Evolutionary conservation across 2,329 filamentous ascomycete genomes (phyloP), one percentile per base, ranked within the genome.

Genomic region (Knufia fluminis): DNA sequence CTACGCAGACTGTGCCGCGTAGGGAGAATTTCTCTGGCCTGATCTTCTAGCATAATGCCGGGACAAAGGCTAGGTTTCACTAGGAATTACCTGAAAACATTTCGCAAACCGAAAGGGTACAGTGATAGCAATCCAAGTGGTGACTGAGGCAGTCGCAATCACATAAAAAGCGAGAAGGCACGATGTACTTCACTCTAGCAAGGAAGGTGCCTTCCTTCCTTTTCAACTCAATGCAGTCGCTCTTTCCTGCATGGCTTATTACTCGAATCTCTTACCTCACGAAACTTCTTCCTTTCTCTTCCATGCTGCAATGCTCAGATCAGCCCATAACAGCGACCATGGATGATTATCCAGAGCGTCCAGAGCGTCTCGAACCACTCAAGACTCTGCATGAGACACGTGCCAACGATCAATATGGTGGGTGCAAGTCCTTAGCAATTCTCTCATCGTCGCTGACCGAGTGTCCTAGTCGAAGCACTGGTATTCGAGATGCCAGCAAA

Each of bases 401-500:
- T 12, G 63, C 69, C 0, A 57, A 53, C 3, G 66, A 71, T 52
- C 66, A 67, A 22, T 70, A 66, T 49, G 67, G 70, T 72, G 57
- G 42, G 64, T 51, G 3, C n/a, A n/a, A n/a, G n/a, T n/a, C n/a
- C n/a, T n/a, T n/a, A n/a, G n/a, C n/a, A n/a, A n/a, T n/a, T n/a
- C n/a, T n/a, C 16, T 31, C 3, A 19, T 20, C 17, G 9, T 12
- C 24, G 14, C 47, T 41, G 3, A 22, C n/a, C 2, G 4, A 36
- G 22, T 2, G 20, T 4, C 36, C 6, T 51, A 72, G 70, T 57
- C 24, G 64, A 70, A 45, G 70, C 69, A 12, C 69, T 68, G 48
- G 66, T 68, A 42, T 65, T 66, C 17, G 69, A 71, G 58, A 66
- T 73, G 49, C 66, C 68, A 38, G 61, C 69, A 40, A 71, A 68